Base-by-base conservation (phyloP, 176 grass and related monocot species). In the Avena eriantha region DNA sequence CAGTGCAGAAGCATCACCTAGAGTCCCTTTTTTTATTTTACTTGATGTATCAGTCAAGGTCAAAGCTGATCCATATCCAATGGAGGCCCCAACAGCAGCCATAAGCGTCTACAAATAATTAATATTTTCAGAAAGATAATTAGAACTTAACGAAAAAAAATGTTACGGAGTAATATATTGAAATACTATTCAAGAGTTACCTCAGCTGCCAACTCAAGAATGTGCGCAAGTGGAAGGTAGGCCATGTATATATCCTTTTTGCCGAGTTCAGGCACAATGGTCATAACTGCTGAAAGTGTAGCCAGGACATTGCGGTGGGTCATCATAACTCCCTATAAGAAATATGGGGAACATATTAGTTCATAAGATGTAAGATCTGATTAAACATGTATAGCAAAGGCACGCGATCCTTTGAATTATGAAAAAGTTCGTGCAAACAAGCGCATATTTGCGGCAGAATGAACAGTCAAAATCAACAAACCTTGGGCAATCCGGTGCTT, bases 201-300 rank as follows among this genome's bases (percentile, higher is more conserved):
- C 94, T 98, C 94, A 81, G 92, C 94, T 69, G 92, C 97, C 53
- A 98, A 77, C 84, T 98, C 97, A 84, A 98, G 92, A 91, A 98
- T 93, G 80, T 98, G 97, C 80, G 97, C 94, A 55, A 98, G 92
- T 50, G 97, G 97, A 35, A 98, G 92, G 85, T 94, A 98, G 43
- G 92, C 94, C 80, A 96, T 81, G 87, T 98, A 98, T 84, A 88
- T 72, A 82, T 98, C 94, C 23, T 94, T 98, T 34, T 53, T 93
- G 48, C 94, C 89, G 21, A 98, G 82, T 70, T 34, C 71, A 87
- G 97, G 92, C 49, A 99, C 90, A 43, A 99, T 92, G 33, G 94
- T 93, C 92, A 93, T 94, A 82, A 99, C 92, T 68, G 97, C 94
- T 88, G 97, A 96, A 77, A 94, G 63, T 87, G 87, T 91, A 84